Conservation (phyloP, 257 asterid genomes). For the Solanum tacnaense region DNA sequence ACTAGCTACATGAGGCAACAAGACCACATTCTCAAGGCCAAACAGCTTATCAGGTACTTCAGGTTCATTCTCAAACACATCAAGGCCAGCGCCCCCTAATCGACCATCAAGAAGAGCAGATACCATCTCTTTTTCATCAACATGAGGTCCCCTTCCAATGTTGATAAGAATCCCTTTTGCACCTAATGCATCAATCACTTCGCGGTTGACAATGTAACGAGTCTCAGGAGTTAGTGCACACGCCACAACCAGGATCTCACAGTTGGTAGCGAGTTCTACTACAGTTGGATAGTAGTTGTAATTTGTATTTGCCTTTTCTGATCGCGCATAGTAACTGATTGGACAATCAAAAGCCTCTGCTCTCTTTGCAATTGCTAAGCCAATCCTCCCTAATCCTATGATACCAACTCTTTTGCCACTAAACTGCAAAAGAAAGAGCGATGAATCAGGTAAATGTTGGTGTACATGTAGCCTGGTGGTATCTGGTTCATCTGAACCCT, state of each 20-base stretch:
- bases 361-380: background rate
- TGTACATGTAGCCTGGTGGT: background rate
- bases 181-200: background rate
- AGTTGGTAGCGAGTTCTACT: background rate
- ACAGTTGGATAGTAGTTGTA: background rate
- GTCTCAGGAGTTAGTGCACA: background rate
- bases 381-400: background rate
- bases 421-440: background rate
- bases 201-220: background rate
- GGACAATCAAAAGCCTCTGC: background rate
- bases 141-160: background rate
- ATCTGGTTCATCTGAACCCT: background rate
- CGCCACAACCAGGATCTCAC: background rate
- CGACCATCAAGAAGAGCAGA: background rate
- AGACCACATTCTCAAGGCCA: background rate
- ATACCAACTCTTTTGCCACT: background rate
- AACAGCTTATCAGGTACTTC: background rate
- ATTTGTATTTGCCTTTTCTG: background rate
- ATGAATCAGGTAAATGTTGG: background rate
- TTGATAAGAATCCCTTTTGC: background rate
- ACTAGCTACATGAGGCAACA: background rate
- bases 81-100: background rate
- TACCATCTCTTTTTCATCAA: background rate
- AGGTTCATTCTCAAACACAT: background rate
- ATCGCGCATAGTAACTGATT: background rate